Evolutionary conservation across 805 yeast species (phyloP).

Genomic region (Metschnikowia kofuensis): DNA sequence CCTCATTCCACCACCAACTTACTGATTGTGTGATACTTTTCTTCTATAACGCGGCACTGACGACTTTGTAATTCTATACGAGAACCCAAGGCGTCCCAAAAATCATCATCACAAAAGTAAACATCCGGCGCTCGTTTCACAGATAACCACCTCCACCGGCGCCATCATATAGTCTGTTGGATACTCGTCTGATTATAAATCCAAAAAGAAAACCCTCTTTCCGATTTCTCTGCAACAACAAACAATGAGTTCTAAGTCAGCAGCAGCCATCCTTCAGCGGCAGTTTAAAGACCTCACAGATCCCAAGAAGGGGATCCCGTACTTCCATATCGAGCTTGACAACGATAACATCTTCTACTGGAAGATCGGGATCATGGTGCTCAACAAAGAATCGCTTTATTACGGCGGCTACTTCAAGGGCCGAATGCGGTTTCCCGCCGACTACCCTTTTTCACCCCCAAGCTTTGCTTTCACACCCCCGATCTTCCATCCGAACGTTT

Average conservation of each 20-base stretch:
- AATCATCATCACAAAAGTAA: not conserved
- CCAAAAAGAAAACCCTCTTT: not conserved
- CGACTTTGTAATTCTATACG: no score
- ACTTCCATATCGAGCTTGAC: slow-evolving; percentile 62
- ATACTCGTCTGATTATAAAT: not conserved
- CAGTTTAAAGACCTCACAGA: slow-evolving; percentile 92
- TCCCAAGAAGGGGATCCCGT: slow-evolving; percentile 69
- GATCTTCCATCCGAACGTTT: slow-evolving; percentile 92
- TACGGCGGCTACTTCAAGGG: slow-evolving; percentile 95
- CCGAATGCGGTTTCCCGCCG: slow-evolving; percentile 88
- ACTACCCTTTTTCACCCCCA: slow-evolving; percentile 92
- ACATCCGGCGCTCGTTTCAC: not conserved
- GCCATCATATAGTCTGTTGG: not conserved
- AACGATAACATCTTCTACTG: slow-evolving; percentile 57
- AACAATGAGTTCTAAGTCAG: slow-evolving; percentile 50
- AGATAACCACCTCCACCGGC: not conserved
- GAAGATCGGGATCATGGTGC: slow-evolving; percentile 92
- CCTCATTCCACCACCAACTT: not conserved
- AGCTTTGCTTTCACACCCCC: slow-evolving; percentile 89
- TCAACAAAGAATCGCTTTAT: slow-evolving; percentile 83
- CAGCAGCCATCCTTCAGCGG: slow-evolving; percentile 85
- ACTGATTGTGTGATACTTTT: not conserved
- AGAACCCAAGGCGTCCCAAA: not conserved
- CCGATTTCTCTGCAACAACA: not conserved
- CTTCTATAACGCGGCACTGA: not conserved